Evolutionary conservation across 2,329 filamentous ascomycete genomes (phyloP).

Genomic region (Tolypocladium tundrense): DNA sequence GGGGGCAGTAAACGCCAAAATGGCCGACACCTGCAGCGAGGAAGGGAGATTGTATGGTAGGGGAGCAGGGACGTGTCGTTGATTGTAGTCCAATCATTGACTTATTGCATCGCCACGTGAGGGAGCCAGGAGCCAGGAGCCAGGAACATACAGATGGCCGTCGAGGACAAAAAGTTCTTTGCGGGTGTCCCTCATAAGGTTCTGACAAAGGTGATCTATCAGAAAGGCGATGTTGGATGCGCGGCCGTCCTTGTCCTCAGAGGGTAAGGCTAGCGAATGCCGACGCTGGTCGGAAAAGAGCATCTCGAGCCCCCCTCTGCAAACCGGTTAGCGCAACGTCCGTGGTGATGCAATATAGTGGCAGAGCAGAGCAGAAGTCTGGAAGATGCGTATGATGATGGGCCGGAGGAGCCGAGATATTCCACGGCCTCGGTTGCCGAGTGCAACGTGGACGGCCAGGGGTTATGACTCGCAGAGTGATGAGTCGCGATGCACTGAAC

Average conservation of each 20-base stretch:
- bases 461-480: background rate
- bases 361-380: background rate
- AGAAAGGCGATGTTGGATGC: conserved; percentile 64
- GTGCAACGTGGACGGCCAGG: background rate
- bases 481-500: background rate
- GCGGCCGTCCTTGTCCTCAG: conserved; percentile 45
- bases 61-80: background rate
- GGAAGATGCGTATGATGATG: background rate
- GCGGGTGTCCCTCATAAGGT: conserved; percentile 75
- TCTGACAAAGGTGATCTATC: conserved; percentile 66
- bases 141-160: conserved; percentile 64
- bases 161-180: conserved; percentile 87
- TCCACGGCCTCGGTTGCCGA: background rate
- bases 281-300: conserved; percentile 78
- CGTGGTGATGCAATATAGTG: conserved; percentile 1
- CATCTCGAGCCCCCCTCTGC: conserved; percentile 83
- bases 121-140: background rate
- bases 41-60: background rate
- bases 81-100: background rate
- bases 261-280: conserved; percentile 60
- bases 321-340: conserved; percentile 3
- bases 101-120: background rate
- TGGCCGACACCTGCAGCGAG: background rate
- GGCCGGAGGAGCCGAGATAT: background rate
- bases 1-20: background rate